These are phyloP conservation scores for Cubamyces sp. DNA, from an alignment of 768 basidiomycete species.

Conservation along the genomic window DNA sequence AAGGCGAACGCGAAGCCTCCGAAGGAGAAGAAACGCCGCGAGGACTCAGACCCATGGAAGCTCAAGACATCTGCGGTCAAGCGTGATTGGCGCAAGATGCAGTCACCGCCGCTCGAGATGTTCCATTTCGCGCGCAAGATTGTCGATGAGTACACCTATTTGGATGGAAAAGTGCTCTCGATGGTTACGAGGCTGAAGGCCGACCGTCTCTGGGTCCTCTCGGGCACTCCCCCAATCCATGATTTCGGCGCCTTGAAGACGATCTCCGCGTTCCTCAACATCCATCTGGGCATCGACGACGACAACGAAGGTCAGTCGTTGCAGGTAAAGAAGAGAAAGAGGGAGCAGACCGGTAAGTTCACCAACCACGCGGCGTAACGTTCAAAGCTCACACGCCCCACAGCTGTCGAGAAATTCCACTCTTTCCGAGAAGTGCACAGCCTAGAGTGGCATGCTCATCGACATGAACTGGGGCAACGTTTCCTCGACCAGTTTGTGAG, in stretches of 20 bases:
- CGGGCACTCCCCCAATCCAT: constrained; percentile 91
- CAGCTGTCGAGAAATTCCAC: constrained; percentile 91
- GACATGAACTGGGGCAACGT: constrained; percentile 78
- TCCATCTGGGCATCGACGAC: constrained; percentile 93
- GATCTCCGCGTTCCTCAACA: constrained; percentile 82
- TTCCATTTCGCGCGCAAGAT: constrained; percentile 91
- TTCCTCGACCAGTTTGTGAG: constrained; percentile 85
- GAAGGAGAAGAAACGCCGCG: constrained; percentile 66
- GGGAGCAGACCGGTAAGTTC: constrained; percentile 78
- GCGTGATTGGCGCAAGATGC: constrained; percentile 78
- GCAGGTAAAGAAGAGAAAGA: constrained; percentile 76
- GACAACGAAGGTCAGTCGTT: constrained; percentile 72
- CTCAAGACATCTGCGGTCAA: constrained; percentile 63
- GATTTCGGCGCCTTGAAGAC: constrained; percentile 91
- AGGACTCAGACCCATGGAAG: constrained; percentile 77
- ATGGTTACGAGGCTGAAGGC: constrained; percentile 78
- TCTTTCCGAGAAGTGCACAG: constrained; percentile 95
- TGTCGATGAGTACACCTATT: constrained; percentile 94
- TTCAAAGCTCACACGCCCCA: constrained; percentile 16
- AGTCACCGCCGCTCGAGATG: constrained; percentile 85
- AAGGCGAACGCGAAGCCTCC: constrained; percentile 40
- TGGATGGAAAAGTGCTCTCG: constrained; percentile 78
- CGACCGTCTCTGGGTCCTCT: constrained; percentile 91
- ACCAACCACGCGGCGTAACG: neutral
- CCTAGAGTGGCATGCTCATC: constrained; percentile 89